Evolutionary conservation across 139 green algal species (phyloP), one percentile per base, ranked within the genome.

Genomic region (Coelastrella sp.): DNA sequence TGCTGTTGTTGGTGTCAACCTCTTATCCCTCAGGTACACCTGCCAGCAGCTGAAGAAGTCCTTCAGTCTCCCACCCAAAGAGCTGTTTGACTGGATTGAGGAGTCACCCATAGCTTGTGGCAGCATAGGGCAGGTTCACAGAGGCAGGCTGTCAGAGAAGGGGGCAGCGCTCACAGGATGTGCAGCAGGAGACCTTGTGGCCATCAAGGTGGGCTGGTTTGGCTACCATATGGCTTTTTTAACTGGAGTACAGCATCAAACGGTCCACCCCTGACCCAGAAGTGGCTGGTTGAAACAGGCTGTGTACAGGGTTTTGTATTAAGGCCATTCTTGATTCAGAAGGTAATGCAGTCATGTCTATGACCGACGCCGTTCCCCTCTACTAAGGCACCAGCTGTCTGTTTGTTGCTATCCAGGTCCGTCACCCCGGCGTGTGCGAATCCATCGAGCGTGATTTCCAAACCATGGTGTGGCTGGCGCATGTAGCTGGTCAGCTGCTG

Each of bases 121-220:
- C 22, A 97, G 92, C 93, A 99, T 99, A 59, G 98, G 97, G 2
- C 97, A 99, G 92, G 95, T 99, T 23, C 95, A 99, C 93, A 89
- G 92, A 6, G 98, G 95, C 0, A 82, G 58, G 92, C 95, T 99
- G 61, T 95, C 90, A 32, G 88, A 84, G 2, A 92, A 95, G 58
- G 97, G 94, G 0, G 94, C 93, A 0, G 92, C 91, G 22, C 80
- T 95, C 3, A 94, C 92, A 91, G 94, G 94, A n/a, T 90, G 90
- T 22, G 56, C 84, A 11, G 20, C 92, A 78, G 96, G 96, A 77
- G 96, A 93, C 10, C 64, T 95, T 56, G 97, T 99, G 20, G 97
- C 97, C 0, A 95, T 99, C 81, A 99, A 99, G 95, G 94, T 95
- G 71, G 7, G 85, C 20, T 32, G 32, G 32, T 47, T 47, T 47